Conservation (phyloP, 768 basidiomycete species). For the Suillus placidus region DNA sequence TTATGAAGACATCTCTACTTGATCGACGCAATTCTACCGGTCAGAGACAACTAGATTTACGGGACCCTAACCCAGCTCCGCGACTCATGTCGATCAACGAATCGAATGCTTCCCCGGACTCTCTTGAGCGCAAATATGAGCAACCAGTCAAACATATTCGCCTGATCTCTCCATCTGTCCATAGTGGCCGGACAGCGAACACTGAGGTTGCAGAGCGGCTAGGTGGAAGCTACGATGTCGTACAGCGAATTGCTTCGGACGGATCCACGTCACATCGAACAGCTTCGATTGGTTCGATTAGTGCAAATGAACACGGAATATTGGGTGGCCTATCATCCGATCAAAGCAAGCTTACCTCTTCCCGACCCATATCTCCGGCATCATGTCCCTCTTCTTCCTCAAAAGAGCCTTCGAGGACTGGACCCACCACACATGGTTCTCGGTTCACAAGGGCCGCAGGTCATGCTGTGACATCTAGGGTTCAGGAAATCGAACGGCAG, state of each 20-base stretch:
- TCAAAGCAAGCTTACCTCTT: conserved; percentile 17
- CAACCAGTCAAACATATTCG: conserved; percentile 31
- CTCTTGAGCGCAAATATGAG: conserved; percentile 18
- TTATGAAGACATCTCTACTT: conserved; percentile 65
- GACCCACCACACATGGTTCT: neutral
- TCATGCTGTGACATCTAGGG: conserved; percentile 48
- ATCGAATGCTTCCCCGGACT: conserved; percentile 18
- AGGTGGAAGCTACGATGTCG: conserved; percentile 69
- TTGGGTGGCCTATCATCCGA: conserved; percentile 13
- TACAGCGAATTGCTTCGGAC: conserved; percentile 49
- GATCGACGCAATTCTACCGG: conserved; percentile 54
- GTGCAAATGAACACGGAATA: conserved; percentile 23
- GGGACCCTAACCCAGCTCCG: conserved; percentile 82
- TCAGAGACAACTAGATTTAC: conserved; percentile 52
- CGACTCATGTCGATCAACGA: conserved; percentile 63
- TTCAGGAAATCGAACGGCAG: conserved; percentile 61
- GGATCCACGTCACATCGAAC: conserved; percentile 28
- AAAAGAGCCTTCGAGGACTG: conserved; percentile 7
- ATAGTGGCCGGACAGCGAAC: conserved; percentile 63
- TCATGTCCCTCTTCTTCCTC: conserved; percentile 3
- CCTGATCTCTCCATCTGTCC: conserved; percentile 48
- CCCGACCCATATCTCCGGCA: conserved; percentile 16
- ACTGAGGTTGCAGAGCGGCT: conserved; percentile 69
- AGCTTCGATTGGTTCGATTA: conserved; percentile 28
- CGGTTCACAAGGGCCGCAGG: conserved; percentile 15